Evolutionary conservation across 1,284 basidiomycete species (phyloP).

Genomic region (Moesziomyces parantarcticus): DNA sequence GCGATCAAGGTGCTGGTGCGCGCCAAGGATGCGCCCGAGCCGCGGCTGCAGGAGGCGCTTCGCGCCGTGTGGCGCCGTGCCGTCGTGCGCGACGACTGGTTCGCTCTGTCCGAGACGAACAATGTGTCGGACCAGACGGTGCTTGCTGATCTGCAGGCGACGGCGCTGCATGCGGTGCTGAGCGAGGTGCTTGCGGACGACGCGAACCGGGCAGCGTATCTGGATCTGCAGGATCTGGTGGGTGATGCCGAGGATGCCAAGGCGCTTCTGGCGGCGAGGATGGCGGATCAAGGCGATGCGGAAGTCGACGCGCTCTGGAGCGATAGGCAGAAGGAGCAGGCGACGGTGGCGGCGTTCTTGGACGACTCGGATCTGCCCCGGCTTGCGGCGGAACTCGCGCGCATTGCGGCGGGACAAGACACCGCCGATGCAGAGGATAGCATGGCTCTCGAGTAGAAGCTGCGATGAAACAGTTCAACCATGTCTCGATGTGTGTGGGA

Average conservation of each 20-base stretch:
- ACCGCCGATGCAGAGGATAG: not conserved
- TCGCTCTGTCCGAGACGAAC: constrained; percentile 43
- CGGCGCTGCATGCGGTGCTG: constrained; percentile 35
- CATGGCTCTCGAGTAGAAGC: not conserved
- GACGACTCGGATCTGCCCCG: constrained; percentile 39
- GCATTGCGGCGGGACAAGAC: constrained; percentile 11
- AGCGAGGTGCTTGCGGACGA: constrained; percentile 26
- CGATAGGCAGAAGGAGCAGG: constrained; percentile 23
- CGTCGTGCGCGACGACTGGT: constrained; percentile 81
- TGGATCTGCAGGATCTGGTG: constrained; percentile 9
- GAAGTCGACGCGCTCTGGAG: constrained; percentile 11
- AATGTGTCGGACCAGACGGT: constrained; percentile 47
- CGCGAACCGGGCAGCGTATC: not conserved
- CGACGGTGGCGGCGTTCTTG: constrained; percentile 15
- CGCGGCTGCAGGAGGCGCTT: constrained; percentile 70
- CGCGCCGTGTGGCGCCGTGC: constrained; percentile 85
- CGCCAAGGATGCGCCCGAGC: constrained; percentile 64
- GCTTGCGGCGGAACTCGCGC: constrained; percentile 27
- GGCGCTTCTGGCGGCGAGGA: constrained; percentile 14
- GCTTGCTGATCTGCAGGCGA: constrained; percentile 27
- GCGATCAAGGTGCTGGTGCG: constrained; percentile 70
- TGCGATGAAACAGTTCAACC: not conserved
- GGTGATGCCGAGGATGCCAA: not conserved
- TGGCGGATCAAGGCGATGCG: constrained; percentile 6
- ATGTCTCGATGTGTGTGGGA: not conserved